Evolutionary conservation across 306 rosid genomes (phyloP).

Genomic region (Bauhinia variegata): DNA sequence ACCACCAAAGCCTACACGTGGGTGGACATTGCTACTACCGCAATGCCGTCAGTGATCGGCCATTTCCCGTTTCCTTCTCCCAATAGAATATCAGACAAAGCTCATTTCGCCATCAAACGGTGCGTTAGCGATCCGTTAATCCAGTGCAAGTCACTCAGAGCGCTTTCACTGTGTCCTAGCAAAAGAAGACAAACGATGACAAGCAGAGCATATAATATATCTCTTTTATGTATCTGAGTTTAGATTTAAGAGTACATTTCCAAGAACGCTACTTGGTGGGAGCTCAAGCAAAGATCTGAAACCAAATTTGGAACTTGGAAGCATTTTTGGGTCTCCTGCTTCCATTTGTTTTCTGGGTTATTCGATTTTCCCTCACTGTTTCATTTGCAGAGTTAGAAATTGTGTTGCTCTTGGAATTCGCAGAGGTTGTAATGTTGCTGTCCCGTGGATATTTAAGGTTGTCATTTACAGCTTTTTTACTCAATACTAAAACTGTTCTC

Average conservation of each 20-base stretch:
- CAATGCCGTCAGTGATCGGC: conserved; percentile 10
- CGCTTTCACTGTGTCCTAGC: conserved; percentile 30
- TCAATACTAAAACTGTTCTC: background rate
- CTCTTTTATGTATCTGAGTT: background rate
- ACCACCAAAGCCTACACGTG: conserved; percentile 21
- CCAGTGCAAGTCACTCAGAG: background rate
- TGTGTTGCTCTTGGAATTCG: background rate
- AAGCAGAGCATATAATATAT: conserved; percentile 36
- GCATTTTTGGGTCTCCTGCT: conserved; percentile 19
- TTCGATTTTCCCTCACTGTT: conserved; percentile 33
- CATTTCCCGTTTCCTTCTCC: background rate
- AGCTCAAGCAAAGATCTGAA: conserved; percentile 39
- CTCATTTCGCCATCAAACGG: conserved; percentile 23
- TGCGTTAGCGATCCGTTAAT: conserved; percentile 33
- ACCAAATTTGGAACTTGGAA: conserved; percentile 7
- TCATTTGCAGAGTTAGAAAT: conserved; percentile 22
- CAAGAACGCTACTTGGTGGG: conserved; percentile 12
- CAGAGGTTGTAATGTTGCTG: background rate
- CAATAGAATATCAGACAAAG: background rate
- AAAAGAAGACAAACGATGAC: conserved; percentile 37
- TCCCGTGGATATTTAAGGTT: conserved; percentile 5
- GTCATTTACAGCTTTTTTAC: background rate
- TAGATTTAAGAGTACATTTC: conserved; percentile 14
- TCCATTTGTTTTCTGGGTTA: conserved; percentile 15
- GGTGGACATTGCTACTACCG: conserved; percentile 27